Evolutionary conservation across 2,329 filamentous ascomycete genomes (phyloP), one percentile per base, ranked within the genome.

Genomic region (Chrysosphaeria jannelii): DNA sequence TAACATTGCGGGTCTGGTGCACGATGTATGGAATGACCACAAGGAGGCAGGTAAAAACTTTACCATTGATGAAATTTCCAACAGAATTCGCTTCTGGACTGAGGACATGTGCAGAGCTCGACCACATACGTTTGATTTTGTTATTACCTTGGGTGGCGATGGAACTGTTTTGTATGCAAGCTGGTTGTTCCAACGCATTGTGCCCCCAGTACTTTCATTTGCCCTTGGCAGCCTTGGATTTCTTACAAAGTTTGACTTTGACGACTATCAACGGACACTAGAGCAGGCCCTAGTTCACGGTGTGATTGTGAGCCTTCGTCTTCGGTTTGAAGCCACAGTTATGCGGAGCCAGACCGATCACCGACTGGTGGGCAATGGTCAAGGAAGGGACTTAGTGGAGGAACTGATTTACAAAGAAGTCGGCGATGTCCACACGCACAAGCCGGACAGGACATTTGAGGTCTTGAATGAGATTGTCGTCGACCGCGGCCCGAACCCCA

Each of bases 391-490:
- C 42, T 46, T 93, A 6, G 69, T 91, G 1, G 79, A 91, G 39
- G 79, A 93, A 39, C 46, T 93, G 22, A 68, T 90, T 23, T 79
- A 75, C 5, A 72, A 81, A 38, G 75, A 81, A 45, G 62, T 61
- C 22, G 75, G 79, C 21, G 71, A 88, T 35, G 64, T 71, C 34
- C 62, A 68, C 33, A 93, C 81, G 0, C 85, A 93, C 46, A 57
- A 51, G 20, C 79, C 79, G 0, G 75, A 85, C 34, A 63, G 65
- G 19, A 79, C 72, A 2, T 76, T 67, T 40, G 75, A 90, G 42
- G 89, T 93, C 27, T 48, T 97, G 30, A 97, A 97, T 36, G 85
- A 97, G 40, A 65, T 93, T n/a, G 81, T 97, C 6, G 63, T 93
- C 14, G 85, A 97, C 38, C 59, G 85, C 10, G 85, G 85, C 1